Percentiles rank a stretch among this genome's conserved stretches.
Conservation (phyloP, 768 basidiomycete species). For the Nidularia pulvinata region DNA sequence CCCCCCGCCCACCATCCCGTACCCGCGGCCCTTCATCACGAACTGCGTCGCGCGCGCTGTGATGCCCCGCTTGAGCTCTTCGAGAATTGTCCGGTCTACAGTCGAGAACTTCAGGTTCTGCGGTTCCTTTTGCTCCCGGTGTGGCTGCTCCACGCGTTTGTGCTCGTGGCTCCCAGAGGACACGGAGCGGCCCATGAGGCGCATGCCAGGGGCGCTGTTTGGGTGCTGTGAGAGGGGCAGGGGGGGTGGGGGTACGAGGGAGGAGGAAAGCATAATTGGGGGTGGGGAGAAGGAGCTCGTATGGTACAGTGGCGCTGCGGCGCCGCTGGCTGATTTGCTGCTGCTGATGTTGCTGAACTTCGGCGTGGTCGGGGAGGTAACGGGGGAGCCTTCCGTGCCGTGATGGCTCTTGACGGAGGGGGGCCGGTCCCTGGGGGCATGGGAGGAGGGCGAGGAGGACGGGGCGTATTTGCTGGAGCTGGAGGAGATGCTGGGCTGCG, state of each 20-base stretch:
- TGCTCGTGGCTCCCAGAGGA: not conserved
- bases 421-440: not conserved
- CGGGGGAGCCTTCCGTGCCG: not conserved
- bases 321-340: too few species aligned
- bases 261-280: too few species aligned
- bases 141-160: not conserved
- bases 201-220: not conserved
- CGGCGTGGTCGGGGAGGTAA: not conserved
- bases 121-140: not conserved
- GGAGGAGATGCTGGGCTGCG: slow-evolving; percentile 5
- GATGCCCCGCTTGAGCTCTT: slow-evolving; percentile 53
- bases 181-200: not conserved
- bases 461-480: slow-evolving; percentile 1
- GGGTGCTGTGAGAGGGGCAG: not conserved
- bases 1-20: slow-evolving; percentile 23
- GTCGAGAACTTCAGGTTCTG: slow-evolving; percentile 46
- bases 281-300: too few species aligned
- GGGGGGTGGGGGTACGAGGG: not conserved
- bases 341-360: not conserved
- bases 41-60: slow-evolving; percentile 58
- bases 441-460: not conserved
- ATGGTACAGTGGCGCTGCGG: too few species aligned
- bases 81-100: slow-evolving; percentile 58
- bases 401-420: not conserved
- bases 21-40: slow-evolving; percentile 41